phyloP scores from a whole-genome alignment of 2,329 filamentous ascomycete species.

The Endoconidiophora laricicola region DNA sequence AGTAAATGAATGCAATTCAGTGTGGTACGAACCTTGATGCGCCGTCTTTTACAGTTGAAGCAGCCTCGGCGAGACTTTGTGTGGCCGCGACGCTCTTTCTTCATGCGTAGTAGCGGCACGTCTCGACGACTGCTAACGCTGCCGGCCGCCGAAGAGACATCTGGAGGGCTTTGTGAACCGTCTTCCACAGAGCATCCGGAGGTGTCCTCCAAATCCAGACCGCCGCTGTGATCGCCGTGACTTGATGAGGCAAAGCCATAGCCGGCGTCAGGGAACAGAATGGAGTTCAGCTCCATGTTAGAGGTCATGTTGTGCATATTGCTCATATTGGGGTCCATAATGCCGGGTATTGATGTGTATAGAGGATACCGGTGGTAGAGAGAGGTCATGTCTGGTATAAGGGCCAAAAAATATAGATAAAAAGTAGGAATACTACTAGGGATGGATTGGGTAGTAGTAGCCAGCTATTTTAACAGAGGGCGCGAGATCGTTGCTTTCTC shows the following conservation, averaged over 20 bases:
- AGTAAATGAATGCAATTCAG: not conserved
- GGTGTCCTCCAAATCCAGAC: conserved; percentile 9
- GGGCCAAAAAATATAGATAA: not conserved
- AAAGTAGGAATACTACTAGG: not conserved
- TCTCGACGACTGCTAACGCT: not conserved
- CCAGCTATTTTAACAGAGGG: too few relatives aligned
- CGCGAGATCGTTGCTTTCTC: too few relatives aligned
- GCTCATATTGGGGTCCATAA: conserved; percentile 8
- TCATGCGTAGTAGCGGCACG: conserved; percentile 2
- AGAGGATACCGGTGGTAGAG: conserved; percentile 2
- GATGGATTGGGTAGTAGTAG: not conserved
- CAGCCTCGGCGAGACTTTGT: conserved; percentile 50
- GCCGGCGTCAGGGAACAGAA: conserved; percentile 5
- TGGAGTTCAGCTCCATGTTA: conserved; percentile 6
- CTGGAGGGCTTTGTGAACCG: conserved; percentile 8
- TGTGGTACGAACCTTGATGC: conserved; percentile 37
- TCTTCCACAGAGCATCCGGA: conserved; percentile 8
- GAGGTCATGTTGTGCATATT: not conserved
- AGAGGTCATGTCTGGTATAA: not conserved
- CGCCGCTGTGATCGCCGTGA: conserved; percentile 3
- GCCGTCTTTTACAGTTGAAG: conserved; percentile 49
- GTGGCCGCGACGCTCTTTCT: conserved; percentile 39
- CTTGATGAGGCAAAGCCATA: conserved; percentile 6
- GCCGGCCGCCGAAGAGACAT: not conserved
- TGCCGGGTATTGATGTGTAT: not conserved